These are phyloP conservation scores for Hymenoscyphus albidus DNA, from an alignment of 2,329 filamentous ascomycete genomes.

Conservation along the genomic window DNA sequence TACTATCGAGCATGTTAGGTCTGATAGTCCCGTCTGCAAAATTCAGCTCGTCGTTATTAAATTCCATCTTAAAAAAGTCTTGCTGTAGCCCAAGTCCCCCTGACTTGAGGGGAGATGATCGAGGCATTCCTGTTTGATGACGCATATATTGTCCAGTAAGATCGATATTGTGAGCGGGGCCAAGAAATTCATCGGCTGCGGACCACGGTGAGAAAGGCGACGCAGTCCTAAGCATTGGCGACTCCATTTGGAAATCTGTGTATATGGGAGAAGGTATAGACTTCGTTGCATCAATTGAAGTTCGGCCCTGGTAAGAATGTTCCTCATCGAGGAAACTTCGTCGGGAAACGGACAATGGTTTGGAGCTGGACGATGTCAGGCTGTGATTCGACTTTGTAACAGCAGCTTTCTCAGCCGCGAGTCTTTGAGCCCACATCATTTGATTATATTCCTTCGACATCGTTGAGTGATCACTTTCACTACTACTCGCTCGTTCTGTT, in stretches of 20 bases:
- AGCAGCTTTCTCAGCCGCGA: slow-evolving; percentile 13
- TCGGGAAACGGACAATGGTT: slow-evolving; percentile 16
- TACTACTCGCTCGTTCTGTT: slow-evolving; percentile 29
- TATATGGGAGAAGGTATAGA: slow-evolving; percentile 28
- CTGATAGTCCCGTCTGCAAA: slow-evolving; percentile 26
- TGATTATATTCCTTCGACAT: slow-evolving; percentile 28
- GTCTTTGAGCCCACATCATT: slow-evolving; percentile 22
- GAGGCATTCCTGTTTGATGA: slow-evolving; percentile 17
- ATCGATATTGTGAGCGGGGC: slow-evolving; percentile 22
- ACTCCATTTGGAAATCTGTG: slow-evolving; percentile 27
- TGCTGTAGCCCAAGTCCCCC: slow-evolving; percentile 15
- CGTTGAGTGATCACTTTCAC: slow-evolving; percentile 30
- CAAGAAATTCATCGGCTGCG: slow-evolving; percentile 27
- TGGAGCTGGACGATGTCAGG: slow-evolving; percentile 7
- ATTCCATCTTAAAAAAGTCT: slow-evolving; percentile 23
- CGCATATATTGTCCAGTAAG: slow-evolving; percentile 26
- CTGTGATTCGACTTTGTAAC: neutral
- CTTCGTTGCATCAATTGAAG: slow-evolving; percentile 20
- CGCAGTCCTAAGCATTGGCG: slow-evolving; percentile 26
- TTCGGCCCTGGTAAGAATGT: slow-evolving; percentile 15
- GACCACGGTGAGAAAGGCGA: slow-evolving; percentile 28
- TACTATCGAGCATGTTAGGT: slow-evolving; percentile 25
- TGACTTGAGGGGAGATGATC: slow-evolving; percentile 17
- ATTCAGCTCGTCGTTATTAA: slow-evolving; percentile 20
- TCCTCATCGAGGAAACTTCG: slow-evolving; percentile 18